Percentiles rank a stretch among this genome's conserved stretches.
Conservation (phyloP, 306 rosid species). For the Prunus davidiana region DNA sequence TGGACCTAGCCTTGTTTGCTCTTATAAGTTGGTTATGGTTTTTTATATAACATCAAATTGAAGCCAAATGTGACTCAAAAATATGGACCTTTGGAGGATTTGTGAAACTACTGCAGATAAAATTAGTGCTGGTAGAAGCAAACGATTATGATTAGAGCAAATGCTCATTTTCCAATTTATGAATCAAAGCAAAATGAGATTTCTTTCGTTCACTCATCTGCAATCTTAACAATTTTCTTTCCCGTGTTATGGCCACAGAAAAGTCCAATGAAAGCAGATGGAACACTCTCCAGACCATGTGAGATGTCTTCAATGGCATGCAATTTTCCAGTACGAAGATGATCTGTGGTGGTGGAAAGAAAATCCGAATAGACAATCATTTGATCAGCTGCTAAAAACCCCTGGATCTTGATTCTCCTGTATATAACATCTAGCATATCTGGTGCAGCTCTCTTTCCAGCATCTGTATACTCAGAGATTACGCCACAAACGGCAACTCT, state of each 20-base stretch:
- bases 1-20: too few relatives aligned
- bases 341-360: constrained; percentile 33
- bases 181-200: neutral
- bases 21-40: too few relatives aligned
- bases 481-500: constrained; percentile 68
- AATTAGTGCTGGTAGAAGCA: too few relatives aligned
- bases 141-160: neutral
- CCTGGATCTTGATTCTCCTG: constrained; percentile 57
- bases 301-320: constrained; percentile 55
- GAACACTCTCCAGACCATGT: constrained; percentile 51
- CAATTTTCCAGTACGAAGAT: constrained; percentile 38
- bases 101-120: neutral
- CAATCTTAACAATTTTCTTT: constrained; percentile 55
- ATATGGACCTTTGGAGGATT: too few relatives aligned
- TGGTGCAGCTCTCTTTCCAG: constrained; percentile 40
- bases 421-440: constrained; percentile 54
- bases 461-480: constrained; percentile 54
- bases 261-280: constrained; percentile 64
- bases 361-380: constrained; percentile 41
- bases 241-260: constrained; percentile 64
- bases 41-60: too few relatives aligned
- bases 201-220: constrained; percentile 20
- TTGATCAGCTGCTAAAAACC: constrained; percentile 52
- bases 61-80: too few relatives aligned
- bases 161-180: too few relatives aligned